phyloP scores from a whole-genome alignment of 768 basidiomycete genomes.

The Cyclocybe cylindracea region DNA sequence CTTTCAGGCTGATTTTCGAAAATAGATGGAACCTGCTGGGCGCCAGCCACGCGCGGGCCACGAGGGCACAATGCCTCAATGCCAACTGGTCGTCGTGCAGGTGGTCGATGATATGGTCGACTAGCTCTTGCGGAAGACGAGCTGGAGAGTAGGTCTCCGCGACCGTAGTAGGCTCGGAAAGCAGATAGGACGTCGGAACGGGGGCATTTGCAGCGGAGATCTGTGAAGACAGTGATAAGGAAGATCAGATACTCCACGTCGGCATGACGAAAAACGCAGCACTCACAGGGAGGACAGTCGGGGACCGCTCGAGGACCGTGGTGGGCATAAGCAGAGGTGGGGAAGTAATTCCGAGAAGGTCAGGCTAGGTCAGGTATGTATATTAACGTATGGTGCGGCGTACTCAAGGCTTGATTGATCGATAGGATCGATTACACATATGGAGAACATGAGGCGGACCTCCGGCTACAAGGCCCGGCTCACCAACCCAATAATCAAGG shows the following conservation, averaged over 20 bases:
- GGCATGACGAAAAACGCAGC: too few relatives aligned
- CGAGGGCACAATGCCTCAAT: constrained; percentile 35
- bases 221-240: neutral
- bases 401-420: constrained; percentile 30
- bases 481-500: constrained; percentile 3
- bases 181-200: neutral
- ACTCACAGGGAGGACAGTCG: neutral
- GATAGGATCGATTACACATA: constrained; percentile 29
- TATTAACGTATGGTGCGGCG: constrained; percentile 25
- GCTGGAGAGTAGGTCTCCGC: constrained; percentile 14
- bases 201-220: constrained; percentile 3
- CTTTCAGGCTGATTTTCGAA: constrained; percentile 37
- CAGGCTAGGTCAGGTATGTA: constrained; percentile 15
- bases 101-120: constrained; percentile 49
- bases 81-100: constrained; percentile 33
- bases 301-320: constrained; percentile 5
- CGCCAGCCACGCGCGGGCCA: constrained; percentile 40
- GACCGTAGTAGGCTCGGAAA: constrained; percentile 6
- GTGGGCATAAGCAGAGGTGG: constrained; percentile 14
- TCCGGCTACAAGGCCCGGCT: constrained; percentile 18
- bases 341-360: neutral
- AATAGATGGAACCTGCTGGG: constrained; percentile 42
- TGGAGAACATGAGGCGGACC: constrained; percentile 22
- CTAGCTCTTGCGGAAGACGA: constrained; percentile 44
- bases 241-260: too few relatives aligned